Evolutionary conservation across 1,139 yeast species (phyloP).

Genomic region (Geotrichum bryndzae): DNA sequence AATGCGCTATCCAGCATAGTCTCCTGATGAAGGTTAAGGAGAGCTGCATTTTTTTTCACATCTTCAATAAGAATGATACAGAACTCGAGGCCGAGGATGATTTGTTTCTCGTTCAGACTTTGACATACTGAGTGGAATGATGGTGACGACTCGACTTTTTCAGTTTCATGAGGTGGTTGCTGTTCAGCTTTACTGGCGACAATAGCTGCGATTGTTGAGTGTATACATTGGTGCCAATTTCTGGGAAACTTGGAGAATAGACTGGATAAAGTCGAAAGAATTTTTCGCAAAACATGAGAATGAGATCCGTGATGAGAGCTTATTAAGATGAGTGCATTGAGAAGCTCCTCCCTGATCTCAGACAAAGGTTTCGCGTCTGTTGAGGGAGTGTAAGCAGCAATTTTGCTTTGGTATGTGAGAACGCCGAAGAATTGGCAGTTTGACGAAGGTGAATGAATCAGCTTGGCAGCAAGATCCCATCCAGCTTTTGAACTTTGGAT

Average conservation of each 20-base stretch:
- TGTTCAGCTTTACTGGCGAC: neutral
- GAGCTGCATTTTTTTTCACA: slow-evolving; percentile 5
- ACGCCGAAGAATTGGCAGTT: slow-evolving; percentile 59
- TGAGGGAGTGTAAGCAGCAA: slow-evolving; percentile 29
- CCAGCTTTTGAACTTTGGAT: slow-evolving; percentile 48
- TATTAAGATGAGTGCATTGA: slow-evolving; percentile 25
- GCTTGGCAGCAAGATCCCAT: slow-evolving; percentile 42
- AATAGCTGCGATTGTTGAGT: slow-evolving; percentile 19
- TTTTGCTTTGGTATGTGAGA: slow-evolving; percentile 48
- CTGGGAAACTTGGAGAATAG: slow-evolving; percentile 31
- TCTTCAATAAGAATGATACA: slow-evolving; percentile 29
- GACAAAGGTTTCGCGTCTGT: neutral
- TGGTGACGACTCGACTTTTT: neutral
- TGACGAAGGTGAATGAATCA: slow-evolving; percentile 38
- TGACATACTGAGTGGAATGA: neutral
- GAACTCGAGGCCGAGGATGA: slow-evolving; percentile 20
- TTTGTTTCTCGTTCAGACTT: neutral
- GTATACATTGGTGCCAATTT: slow-evolving; percentile 30
- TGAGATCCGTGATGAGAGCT: slow-evolving; percentile 18
- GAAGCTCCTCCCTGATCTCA: slow-evolving; percentile 26
- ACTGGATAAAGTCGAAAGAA: slow-evolving; percentile 32
- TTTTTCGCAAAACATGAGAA: slow-evolving; percentile 33
- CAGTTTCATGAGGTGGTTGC: neutral
- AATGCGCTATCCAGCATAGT: neutral
- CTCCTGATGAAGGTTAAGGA: neutral